Evolutionary conservation across 495 filamentous ascomycete genomes (phyloP).

Genomic region (Daldinia concentrica): DNA sequence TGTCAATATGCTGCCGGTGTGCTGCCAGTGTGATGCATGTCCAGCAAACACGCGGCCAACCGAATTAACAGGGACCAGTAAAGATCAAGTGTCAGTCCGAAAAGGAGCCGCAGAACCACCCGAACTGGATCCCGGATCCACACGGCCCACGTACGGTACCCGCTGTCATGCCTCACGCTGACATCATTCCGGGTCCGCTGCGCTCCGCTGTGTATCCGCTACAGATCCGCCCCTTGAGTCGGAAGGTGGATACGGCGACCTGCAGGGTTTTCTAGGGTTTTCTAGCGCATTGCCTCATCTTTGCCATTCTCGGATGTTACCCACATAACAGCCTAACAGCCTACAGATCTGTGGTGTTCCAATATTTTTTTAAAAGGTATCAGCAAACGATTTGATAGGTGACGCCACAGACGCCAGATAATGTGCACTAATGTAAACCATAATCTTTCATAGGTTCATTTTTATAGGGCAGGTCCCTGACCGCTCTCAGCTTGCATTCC

Average conservation of each 20-base stretch:
- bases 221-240: conserved; percentile 36
- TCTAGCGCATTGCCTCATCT: conserved; percentile 37
- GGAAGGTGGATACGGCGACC: conserved; percentile 21
- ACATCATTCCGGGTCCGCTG: conserved; percentile 41
- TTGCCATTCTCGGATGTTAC: conserved; percentile 29
- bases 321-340: neutral
- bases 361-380: neutral
- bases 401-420: conserved; percentile 33
- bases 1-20: neutral
- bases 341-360: conserved; percentile 1
- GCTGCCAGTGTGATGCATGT: conserved; percentile 19
- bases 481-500: conserved; percentile 9
- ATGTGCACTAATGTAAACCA: neutral
- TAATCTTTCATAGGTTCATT: neutral
- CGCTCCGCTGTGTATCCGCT: conserved; percentile 40
- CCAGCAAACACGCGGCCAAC: conserved; percentile 36
- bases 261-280: conserved; percentile 37
- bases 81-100: conserved; percentile 23
- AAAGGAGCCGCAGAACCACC: conserved; percentile 40
- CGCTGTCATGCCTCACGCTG: conserved; percentile 36
- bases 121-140: conserved; percentile 38
- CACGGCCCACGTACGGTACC: conserved; percentile 32
- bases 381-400: conserved; percentile 29
- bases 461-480: conserved; percentile 26
- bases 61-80: conserved; percentile 21